A percentile compares a stretch with the other conserved stretches of the same genome.
phyloP scores from a whole-genome alignment of 352 stramenopile species.

The Phytophthora fragariae region DNA sequence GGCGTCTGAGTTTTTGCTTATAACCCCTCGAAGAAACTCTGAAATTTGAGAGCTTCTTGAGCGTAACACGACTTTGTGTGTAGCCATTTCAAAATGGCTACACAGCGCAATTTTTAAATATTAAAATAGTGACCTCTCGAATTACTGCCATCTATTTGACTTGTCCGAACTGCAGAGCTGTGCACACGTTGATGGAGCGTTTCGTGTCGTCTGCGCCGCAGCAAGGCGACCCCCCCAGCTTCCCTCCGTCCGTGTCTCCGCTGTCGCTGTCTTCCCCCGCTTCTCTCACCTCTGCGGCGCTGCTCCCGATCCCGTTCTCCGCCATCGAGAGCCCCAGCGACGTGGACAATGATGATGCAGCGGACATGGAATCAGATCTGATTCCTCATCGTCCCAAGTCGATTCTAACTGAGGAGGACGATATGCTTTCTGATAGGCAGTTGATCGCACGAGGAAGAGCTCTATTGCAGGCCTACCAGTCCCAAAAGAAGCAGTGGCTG shows the following conservation, averaged over 20 bases:
- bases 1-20: too few relatives aligned
- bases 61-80: too few relatives aligned
- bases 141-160: too few relatives aligned
- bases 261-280: conserved; percentile 17
- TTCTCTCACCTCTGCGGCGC: neutral
- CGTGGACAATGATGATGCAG: neutral
- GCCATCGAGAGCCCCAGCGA: conserved; percentile 32
- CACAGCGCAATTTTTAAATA: too few relatives aligned
- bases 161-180: too few relatives aligned
- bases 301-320: conserved; percentile 34
- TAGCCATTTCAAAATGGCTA: too few relatives aligned
- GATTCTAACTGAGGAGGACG: conserved; percentile 7
- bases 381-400: conserved; percentile 3
- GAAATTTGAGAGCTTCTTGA: too few relatives aligned
- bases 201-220: conserved; percentile 25
- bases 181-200: conserved; percentile 22
- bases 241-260: conserved; percentile 23
- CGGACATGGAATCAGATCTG: conserved; percentile 24
- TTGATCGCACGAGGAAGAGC: conserved; percentile 56
- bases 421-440: conserved; percentile 40
- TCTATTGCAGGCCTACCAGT: conserved; percentile 58
- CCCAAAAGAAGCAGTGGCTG: conserved; percentile 46
- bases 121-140: too few relatives aligned
- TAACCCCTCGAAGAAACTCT: too few relatives aligned
- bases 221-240: neutral